These are phyloP conservation scores for Cairneyella variabilis DNA, from an alignment of 495 filamentous ascomycete genomes.

Conservation along the genomic window DNA sequence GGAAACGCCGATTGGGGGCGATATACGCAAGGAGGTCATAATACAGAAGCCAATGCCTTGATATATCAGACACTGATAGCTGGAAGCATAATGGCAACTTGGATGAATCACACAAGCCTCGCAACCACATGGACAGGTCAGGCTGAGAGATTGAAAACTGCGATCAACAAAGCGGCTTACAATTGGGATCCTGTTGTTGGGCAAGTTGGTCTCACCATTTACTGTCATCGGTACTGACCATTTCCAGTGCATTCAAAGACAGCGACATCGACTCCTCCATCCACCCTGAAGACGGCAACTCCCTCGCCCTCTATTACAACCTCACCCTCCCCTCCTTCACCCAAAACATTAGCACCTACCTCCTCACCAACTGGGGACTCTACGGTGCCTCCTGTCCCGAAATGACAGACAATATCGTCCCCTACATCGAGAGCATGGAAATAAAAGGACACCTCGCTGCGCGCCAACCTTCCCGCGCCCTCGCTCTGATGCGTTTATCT, in stretches of 20 bases:
- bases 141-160: constrained; percentile 5
- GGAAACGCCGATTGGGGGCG: constrained; percentile 55
- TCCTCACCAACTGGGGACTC: neutral
- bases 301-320: constrained; percentile 30
- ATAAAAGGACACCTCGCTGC: constrained; percentile 55
- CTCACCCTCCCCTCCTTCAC: neutral
- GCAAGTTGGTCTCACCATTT: neutral
- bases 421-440: constrained; percentile 61
- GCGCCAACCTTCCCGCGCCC: constrained; percentile 43
- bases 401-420: constrained; percentile 44
- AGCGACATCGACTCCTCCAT: constrained; percentile 24
- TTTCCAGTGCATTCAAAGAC: neutral
- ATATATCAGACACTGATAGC: constrained; percentile 50
- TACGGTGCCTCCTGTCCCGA: neutral
- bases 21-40: constrained; percentile 34
- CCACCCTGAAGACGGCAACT: constrained; percentile 51
- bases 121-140: neutral
- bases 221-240: neutral
- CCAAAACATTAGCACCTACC: neutral
- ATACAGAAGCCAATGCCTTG: constrained; percentile 40
- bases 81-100: constrained; percentile 45
- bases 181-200: neutral
- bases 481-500: constrained; percentile 52
- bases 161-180: constrained; percentile 24
- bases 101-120: constrained; percentile 37